A percentile compares a stretch with the other conserved stretches of the same genome.
These are phyloP conservation scores for Phytopythium chamaehyphon DNA, from an alignment of 352 stramenopile species.

Conservation along the genomic window DNA sequence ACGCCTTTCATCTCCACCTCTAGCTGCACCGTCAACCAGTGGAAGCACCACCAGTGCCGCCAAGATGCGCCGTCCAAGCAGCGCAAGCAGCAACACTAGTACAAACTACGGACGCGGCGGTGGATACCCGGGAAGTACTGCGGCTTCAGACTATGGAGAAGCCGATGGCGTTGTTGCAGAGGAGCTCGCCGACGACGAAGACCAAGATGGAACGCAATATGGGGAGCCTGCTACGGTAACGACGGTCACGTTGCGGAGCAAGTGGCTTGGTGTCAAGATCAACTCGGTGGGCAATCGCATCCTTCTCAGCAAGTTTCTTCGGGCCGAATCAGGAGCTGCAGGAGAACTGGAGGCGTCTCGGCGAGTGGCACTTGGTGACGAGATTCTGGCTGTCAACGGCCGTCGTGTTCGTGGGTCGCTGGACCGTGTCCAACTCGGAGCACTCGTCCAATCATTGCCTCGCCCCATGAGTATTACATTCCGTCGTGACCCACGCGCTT, in stretches of 20 bases:
- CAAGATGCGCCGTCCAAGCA: neutral
- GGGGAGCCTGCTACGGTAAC: conserved; percentile 5
- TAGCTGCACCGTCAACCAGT: neutral
- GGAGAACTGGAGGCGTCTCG: conserved; percentile 74
- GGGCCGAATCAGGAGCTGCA: conserved; percentile 40
- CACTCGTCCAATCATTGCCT: conserved; percentile 51
- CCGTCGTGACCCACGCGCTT: conserved; percentile 33
- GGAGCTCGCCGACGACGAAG: neutral
- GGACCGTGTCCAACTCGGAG: conserved; percentile 53
- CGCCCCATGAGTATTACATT: conserved; percentile 62
- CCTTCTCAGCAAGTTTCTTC: conserved; percentile 71
- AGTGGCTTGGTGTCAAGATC: conserved; percentile 76
- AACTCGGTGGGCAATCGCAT: conserved; percentile 69
- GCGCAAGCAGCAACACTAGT: conserved; percentile 3
- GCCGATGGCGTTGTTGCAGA: neutral
- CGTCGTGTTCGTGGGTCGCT: conserved; percentile 45
- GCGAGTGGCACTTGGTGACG: conserved; percentile 48
- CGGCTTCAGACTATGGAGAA: neutral
- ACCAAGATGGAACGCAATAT: neutral
- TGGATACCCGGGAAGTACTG: neutral
- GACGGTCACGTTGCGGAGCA: conserved; percentile 52
- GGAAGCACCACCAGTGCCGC: neutral
- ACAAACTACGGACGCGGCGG: neutral
- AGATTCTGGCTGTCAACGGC: conserved; percentile 63
- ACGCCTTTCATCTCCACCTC: conserved; percentile 1